Evolutionary conservation across 2,329 filamentous ascomycete species (phyloP).

Genomic region (Hypoxylon sp.): DNA sequence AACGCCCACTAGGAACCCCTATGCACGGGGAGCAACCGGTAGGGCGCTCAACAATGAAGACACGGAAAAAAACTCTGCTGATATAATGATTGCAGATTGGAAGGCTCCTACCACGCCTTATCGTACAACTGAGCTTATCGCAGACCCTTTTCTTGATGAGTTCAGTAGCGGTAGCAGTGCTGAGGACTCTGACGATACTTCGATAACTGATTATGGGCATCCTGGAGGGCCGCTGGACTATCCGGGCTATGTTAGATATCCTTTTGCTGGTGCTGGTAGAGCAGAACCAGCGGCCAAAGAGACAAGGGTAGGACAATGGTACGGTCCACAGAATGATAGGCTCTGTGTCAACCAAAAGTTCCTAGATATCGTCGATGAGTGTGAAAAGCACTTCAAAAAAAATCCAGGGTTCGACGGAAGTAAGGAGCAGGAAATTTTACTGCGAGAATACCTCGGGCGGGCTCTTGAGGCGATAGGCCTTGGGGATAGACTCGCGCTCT

Average conservation of each 20-base stretch:
- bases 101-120: not conserved
- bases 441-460: not conserved
- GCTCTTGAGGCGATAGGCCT: constrained; percentile 27
- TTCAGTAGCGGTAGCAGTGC: not conserved
- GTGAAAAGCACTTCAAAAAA: not conserved
- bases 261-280: constrained; percentile 3
- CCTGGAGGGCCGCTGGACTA: not conserved
- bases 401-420: constrained; percentile 15
- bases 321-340: not conserved
- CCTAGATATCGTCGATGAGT: not conserved
- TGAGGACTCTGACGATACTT: not conserved
- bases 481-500: not conserved
- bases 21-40: not conserved
- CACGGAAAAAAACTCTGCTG: not conserved
- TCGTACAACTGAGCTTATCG: not conserved
- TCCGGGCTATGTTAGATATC: not conserved
- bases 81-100: not conserved
- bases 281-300: too few species aligned
- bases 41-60: not conserved
- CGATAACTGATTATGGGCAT: not conserved
- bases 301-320: constrained; percentile 15
- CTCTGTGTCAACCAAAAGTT: constrained; percentile 23
- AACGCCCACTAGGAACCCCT: not conserved
- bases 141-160: not conserved
- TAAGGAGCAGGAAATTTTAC: not conserved